Conservation (phyloP, 2,329 filamentous ascomycete genomes). For the Clarireedia sp. region DNA sequence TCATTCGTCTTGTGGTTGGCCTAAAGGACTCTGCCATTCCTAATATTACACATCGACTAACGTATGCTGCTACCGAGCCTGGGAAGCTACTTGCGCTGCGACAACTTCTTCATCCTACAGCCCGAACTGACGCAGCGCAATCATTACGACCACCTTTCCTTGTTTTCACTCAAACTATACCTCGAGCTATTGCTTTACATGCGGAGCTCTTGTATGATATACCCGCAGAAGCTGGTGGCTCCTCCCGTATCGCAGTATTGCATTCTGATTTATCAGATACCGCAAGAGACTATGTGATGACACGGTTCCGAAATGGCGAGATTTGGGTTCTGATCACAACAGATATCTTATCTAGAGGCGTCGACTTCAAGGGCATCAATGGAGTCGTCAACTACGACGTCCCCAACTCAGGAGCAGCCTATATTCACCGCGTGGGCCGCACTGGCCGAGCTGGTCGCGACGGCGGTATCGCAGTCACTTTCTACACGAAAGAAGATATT, state of each 20-base stretch:
- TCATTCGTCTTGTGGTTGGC: constrained; percentile 86
- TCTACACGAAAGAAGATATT: constrained; percentile 93
- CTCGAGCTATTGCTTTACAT: constrained; percentile 78
- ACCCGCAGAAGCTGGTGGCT: constrained; percentile 76
- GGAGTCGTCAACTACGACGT: constrained; percentile 98
- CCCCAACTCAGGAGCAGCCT: constrained; percentile 79
- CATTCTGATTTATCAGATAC: constrained; percentile 78
- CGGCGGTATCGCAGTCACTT: constrained; percentile 83
- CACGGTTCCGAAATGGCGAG: constrained; percentile 81
- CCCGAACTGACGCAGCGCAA: constrained; percentile 39
- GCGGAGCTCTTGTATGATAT: constrained; percentile 93
- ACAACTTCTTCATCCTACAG: constrained; percentile 74
- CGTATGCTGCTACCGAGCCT: constrained; percentile 85
- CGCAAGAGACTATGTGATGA: constrained; percentile 73
- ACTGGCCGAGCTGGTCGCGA: constrained; percentile 82
- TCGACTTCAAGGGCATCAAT: constrained; percentile 92
- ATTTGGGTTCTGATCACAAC: constrained; percentile 97
- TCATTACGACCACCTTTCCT: constrained; percentile 77
- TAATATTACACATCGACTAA: constrained; percentile 80
- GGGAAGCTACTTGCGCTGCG: constrained; percentile 89
- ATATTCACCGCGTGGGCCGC: constrained; percentile 87
- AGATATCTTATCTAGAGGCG: constrained; percentile 81
- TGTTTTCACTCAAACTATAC: constrained; percentile 93
- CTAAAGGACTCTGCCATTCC: constrained; percentile 93
- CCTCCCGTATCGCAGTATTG: constrained; percentile 76